A percentile compares a stretch with the other conserved stretches of the same genome.
Conservation (phyloP, 352 stramenopile genomes). For the Globisporangium irregulare region DNA sequence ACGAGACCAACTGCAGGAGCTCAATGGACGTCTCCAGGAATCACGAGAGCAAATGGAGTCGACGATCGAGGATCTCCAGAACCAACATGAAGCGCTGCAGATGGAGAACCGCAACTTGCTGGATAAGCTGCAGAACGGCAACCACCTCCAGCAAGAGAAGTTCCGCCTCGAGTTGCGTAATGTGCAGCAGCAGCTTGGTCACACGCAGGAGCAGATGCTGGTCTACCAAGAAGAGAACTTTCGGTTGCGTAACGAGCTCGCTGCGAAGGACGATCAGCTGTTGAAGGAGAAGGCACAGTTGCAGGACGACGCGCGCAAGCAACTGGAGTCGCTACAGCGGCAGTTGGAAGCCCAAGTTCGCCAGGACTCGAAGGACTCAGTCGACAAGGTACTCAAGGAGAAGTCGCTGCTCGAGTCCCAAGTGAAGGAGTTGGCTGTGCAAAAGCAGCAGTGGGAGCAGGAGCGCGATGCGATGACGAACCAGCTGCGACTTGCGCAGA, state of each 20-base stretch:
- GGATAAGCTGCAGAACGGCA: conserved; percentile 66
- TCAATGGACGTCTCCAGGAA: conserved; percentile 46
- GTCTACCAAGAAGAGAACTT: conserved; percentile 72
- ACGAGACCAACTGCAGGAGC: conserved; percentile 61
- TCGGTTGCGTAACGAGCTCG: conserved; percentile 47
- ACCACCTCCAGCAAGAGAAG: conserved; percentile 68
- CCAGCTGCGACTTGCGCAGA: conserved; percentile 48
- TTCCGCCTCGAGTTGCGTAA: conserved; percentile 59
- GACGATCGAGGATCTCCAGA: conserved; percentile 54
- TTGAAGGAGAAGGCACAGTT: conserved; percentile 50
- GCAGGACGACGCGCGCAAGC: conserved; percentile 58
- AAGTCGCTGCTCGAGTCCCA: conserved; percentile 45
- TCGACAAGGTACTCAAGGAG: conserved; percentile 40
- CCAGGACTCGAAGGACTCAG: conserved; percentile 48
- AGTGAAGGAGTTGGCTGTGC: conserved; percentile 33
- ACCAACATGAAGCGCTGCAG: conserved; percentile 58
- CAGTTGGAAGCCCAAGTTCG: conserved; percentile 59
- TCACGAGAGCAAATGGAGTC: conserved; percentile 51
- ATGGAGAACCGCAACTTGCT: conserved; percentile 64
- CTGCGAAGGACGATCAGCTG: conserved; percentile 56
- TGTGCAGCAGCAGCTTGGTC: conserved; percentile 58
- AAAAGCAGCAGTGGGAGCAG: conserved; percentile 50
- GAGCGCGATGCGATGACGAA: conserved; percentile 49
- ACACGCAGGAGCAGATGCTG: conserved; percentile 68
- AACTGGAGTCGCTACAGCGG: conserved; percentile 51